Evolutionary conservation across 768 basidiomycete species (phyloP).

Genomic region (Holtermannia corniformis): DNA sequence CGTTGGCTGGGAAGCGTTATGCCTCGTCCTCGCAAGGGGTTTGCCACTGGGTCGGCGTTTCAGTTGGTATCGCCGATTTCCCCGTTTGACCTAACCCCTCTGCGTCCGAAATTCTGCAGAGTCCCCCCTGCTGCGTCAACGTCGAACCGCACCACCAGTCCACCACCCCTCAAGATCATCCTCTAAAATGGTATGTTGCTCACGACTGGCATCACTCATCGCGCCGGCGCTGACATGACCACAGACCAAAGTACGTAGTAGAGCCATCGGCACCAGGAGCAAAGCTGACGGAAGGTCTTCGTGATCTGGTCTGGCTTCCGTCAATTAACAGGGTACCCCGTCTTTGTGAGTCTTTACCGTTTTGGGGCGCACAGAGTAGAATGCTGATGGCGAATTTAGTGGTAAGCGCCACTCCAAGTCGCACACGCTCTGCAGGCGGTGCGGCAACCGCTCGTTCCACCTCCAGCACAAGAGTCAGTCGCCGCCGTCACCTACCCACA

Average conservation of each 20-base stretch:
- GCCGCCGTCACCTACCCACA: background rate
- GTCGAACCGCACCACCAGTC: no score
- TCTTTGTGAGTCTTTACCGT: conserved; percentile 62
- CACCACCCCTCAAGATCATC: no score
- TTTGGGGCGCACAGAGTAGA: background rate
- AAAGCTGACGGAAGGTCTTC: conserved; percentile 66
- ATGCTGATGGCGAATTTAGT: conserved; percentile 15
- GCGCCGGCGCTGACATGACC: background rate
- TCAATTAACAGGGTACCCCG: conserved; percentile 64
- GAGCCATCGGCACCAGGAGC: background rate
- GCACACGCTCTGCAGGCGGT: conserved; percentile 94
- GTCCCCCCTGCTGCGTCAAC: no score
- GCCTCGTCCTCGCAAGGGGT: no score
- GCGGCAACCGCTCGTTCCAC: conserved; percentile 92
- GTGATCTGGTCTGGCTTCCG: conserved; percentile 36
- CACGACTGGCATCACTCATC: background rate
- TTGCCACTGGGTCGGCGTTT: no score
- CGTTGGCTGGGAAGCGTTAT: no score
- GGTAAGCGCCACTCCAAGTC: conserved; percentile 97
- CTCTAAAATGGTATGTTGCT: background rate
- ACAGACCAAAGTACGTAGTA: background rate
- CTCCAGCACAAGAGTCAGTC: conserved; percentile 90
- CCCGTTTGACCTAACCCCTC: no score
- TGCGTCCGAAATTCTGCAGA: no score
- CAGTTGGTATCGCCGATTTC: no score